Evolutionary conservation across 2,329 filamentous ascomycete species (phyloP).

Genomic region (Pezicula carpinea): DNA sequence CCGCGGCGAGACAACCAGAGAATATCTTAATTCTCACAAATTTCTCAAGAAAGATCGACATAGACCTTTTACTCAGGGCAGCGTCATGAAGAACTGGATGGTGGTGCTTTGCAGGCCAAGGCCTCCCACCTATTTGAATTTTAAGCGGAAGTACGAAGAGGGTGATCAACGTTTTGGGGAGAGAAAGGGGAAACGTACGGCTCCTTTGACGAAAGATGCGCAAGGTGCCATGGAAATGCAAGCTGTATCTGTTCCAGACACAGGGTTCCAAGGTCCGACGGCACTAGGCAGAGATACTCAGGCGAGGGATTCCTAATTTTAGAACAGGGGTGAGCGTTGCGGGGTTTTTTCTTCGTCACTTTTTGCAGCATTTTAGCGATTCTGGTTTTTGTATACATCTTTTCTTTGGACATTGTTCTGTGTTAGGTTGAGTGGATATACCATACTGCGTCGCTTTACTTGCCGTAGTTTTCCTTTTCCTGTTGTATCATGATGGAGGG

Average conservation of each 20-base stretch:
- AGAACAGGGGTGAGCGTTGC: not conserved
- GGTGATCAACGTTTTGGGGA: constrained; percentile 81
- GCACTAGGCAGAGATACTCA: constrained; percentile 3
- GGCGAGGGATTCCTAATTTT: not conserved
- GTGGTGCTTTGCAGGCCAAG: constrained; percentile 78
- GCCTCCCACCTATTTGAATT: constrained; percentile 81
- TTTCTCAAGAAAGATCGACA: constrained; percentile 90
- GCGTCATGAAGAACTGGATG: constrained; percentile 71
- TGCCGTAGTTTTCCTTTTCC: not conserved
- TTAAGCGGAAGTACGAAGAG: constrained; percentile 70
- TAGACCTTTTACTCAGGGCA: constrained; percentile 80
- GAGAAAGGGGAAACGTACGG: constrained; percentile 46
- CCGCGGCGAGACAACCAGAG: constrained; percentile 88
- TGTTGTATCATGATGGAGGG: not conserved
- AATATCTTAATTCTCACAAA: constrained; percentile 95
- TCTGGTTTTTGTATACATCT: not conserved
- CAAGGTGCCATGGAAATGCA: constrained; percentile 66
- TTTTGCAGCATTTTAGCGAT: constrained; percentile 1
- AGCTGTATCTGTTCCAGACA: constrained; percentile 38
- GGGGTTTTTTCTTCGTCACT: not conserved
- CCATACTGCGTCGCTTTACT: not conserved
- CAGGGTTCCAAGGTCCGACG: constrained; percentile 50
- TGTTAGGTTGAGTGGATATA: not conserved
- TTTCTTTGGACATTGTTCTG: not conserved
- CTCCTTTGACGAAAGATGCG: constrained; percentile 43